A percentile compares a stretch with the other conserved stretches of the same genome.
Evolutionary conservation across 345 rosid species (phyloP).

Genomic region (Acer negundo): DNA sequence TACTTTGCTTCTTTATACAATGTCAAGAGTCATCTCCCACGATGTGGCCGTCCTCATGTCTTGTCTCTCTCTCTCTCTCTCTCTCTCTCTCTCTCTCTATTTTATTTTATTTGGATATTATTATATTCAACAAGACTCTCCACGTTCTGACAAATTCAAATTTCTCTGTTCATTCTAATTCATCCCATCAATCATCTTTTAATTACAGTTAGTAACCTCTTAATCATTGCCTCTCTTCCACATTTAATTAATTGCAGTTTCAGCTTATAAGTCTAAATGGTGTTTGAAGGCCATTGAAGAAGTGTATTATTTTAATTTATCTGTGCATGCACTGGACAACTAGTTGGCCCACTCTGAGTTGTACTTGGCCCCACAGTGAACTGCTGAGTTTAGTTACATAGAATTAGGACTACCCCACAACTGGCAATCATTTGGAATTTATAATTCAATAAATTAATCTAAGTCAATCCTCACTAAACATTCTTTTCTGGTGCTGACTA

Average conservation of each 20-base stretch:
- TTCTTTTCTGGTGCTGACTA: slow-evolving; percentile 16
- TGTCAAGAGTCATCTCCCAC: slow-evolving; percentile 43
- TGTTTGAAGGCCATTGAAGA: slow-evolving; percentile 23
- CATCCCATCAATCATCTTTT: background rate
- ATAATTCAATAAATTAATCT: slow-evolving; percentile 23
- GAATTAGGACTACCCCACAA: slow-evolving; percentile 33
- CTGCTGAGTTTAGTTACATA: slow-evolving; percentile 43
- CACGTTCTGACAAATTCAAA: slow-evolving; percentile 46
- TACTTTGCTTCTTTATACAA: slow-evolving; percentile 14
- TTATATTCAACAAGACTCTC: slow-evolving; percentile 31
- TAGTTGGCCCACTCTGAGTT: slow-evolving; percentile 47
- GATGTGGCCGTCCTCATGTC: slow-evolving; percentile 46
- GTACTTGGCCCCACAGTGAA: slow-evolving; percentile 55
- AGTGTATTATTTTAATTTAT: slow-evolving; percentile 32
- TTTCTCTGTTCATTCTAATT: slow-evolving; percentile 10
- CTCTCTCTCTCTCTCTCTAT: too few species aligned
- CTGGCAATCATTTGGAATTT: slow-evolving; percentile 35
- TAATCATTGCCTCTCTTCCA: slow-evolving; percentile 22
- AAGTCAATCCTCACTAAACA: slow-evolving; percentile 47
- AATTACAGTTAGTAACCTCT: slow-evolving; percentile 22
- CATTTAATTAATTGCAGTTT: slow-evolving; percentile 24
- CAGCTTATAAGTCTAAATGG: slow-evolving; percentile 16
- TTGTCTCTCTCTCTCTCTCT: background rate
- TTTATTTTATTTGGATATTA: too few species aligned
- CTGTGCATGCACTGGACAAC: slow-evolving; percentile 21